A percentile compares a stretch with the other conserved stretches of the same genome.
These are phyloP conservation scores for Globisporangium recalcitrans DNA, from an alignment of 352 stramenopile species.

Conservation along the genomic window DNA sequence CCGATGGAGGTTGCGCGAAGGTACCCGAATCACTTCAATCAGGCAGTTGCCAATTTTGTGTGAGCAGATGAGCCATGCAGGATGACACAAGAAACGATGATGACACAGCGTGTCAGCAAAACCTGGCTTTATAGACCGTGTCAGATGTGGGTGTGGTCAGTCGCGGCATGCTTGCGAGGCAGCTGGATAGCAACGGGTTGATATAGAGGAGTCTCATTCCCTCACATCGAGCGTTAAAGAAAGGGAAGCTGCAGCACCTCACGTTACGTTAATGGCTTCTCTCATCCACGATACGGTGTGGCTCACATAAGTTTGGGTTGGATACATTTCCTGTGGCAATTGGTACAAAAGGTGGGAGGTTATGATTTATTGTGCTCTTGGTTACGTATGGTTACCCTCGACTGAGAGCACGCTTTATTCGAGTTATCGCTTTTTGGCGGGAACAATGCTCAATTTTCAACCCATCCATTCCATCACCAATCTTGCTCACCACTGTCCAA, in stretches of 20 bases:
- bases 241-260: neutral
- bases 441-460: too few species aligned
- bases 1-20: neutral
- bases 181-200: neutral
- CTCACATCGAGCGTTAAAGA: neutral
- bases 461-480: too few species aligned
- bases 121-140: neutral
- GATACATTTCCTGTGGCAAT: neutral
- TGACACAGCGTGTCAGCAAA: neutral
- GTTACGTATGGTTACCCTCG: too few species aligned
- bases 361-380: too few species aligned
- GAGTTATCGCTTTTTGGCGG: too few species aligned
- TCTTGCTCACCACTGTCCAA: too few species aligned
- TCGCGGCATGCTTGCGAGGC: neutral
- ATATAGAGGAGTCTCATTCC: neutral
- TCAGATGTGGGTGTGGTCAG: neutral
- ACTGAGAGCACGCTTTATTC: too few species aligned
- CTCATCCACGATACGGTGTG: neutral
- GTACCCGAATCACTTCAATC: neutral
- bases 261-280: neutral
- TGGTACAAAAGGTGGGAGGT: neutral
- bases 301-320: neutral
- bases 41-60: neutral
- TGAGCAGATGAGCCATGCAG: neutral
- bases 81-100: too few species aligned